Conservation (phyloP, 2,329 filamentous ascomycete genomes). For the Monosporascus sp. region DNA sequence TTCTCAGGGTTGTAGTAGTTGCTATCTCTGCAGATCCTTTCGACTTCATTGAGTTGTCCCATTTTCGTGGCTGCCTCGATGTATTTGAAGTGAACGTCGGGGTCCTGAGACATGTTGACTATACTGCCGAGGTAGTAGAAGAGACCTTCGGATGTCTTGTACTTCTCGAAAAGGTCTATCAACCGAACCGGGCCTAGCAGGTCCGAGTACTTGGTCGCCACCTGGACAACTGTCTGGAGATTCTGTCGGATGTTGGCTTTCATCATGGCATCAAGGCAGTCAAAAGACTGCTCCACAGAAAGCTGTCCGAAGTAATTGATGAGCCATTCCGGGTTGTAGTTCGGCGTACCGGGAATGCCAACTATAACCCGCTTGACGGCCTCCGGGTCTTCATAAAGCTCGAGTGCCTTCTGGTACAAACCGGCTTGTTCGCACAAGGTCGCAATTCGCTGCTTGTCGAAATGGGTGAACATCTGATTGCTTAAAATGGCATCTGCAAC, state of each 20-base stretch:
- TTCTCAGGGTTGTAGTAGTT: slow-evolving; percentile 87
- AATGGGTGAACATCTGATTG: slow-evolving; percentile 98
- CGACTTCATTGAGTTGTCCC: slow-evolving; percentile 90
- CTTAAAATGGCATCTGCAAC: slow-evolving; percentile 96
- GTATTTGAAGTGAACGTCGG: slow-evolving; percentile 98
- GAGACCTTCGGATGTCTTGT: slow-evolving; percentile 92
- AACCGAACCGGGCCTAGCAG: slow-evolving; percentile 81
- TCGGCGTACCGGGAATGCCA: slow-evolving; percentile 75
- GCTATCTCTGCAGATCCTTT: slow-evolving; percentile 94
- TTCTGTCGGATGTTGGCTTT: slow-evolving; percentile 96
- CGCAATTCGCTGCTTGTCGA: slow-evolving; percentile 85
- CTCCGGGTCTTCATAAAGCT: slow-evolving; percentile 88
- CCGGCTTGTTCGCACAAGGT: slow-evolving; percentile 90
- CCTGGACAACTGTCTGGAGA: slow-evolving; percentile 86
- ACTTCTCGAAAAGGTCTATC: slow-evolving; percentile 94
- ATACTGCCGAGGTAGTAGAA: slow-evolving; percentile 99
- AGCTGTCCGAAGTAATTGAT: slow-evolving; percentile 89
- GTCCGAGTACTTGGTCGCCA: slow-evolving; percentile 97
- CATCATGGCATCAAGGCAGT: slow-evolving; percentile 94
- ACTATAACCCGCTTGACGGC: slow-evolving; percentile 86
- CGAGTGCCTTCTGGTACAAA: slow-evolving; percentile 78
- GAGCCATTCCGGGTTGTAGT: slow-evolving; percentile 87
- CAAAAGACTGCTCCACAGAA: slow-evolving; percentile 90
- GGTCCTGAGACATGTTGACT: slow-evolving; percentile 92
- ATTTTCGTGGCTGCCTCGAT: slow-evolving; percentile 95